Evolutionary conservation across 495 filamentous ascomycete species (phyloP).

Genomic region (Penicillium malachiteum): DNA sequence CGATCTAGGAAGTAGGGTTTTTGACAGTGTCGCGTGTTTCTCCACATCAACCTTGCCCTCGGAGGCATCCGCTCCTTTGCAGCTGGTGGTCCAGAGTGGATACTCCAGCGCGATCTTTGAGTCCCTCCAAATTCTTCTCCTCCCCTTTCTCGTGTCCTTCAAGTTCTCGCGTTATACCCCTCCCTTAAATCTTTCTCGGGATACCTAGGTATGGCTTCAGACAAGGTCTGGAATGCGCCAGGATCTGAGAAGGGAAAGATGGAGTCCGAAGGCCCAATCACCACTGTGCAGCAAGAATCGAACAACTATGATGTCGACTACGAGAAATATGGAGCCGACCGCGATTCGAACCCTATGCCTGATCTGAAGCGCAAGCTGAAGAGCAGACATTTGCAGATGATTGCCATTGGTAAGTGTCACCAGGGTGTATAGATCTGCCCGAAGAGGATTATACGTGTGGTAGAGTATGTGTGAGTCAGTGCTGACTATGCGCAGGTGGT

Average conservation of each 20-base stretch:
- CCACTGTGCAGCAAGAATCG: slow-evolving; percentile 10
- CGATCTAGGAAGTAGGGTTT: slow-evolving; percentile 13
- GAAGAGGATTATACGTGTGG: neutral
- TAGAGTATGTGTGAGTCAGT: slow-evolving; percentile 32
- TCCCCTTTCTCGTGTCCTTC: slow-evolving; percentile 4
- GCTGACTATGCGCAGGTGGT: slow-evolving; percentile 57
- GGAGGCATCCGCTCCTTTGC: slow-evolving; percentile 10
- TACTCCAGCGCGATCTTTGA: slow-evolving; percentile 10
- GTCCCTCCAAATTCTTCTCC: slow-evolving; percentile 9
- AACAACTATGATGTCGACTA: slow-evolving; percentile 35
- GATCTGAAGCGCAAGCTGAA: slow-evolving; percentile 62
- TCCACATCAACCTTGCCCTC: slow-evolving; percentile 22
- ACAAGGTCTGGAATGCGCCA: slow-evolving; percentile 16
- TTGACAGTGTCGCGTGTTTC: slow-evolving; percentile 22
- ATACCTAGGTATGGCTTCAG: slow-evolving; percentile 25
- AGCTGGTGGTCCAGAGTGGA: slow-evolving; percentile 7
- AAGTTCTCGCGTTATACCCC: neutral
- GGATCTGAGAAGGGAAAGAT: slow-evolving; percentile 32
- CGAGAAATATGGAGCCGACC: slow-evolving; percentile 43
- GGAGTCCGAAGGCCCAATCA: slow-evolving; percentile 28
- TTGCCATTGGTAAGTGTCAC: slow-evolving; percentile 60
- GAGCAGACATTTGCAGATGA: slow-evolving; percentile 70
- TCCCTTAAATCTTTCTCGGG: neutral
- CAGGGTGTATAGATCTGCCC: slow-evolving; percentile 17
- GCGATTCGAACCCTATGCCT: slow-evolving; percentile 41